These are phyloP conservation scores for Cordyceps cateniannulata DNA, from an alignment of 2,329 filamentous ascomycete genomes.

Conservation along the genomic window DNA sequence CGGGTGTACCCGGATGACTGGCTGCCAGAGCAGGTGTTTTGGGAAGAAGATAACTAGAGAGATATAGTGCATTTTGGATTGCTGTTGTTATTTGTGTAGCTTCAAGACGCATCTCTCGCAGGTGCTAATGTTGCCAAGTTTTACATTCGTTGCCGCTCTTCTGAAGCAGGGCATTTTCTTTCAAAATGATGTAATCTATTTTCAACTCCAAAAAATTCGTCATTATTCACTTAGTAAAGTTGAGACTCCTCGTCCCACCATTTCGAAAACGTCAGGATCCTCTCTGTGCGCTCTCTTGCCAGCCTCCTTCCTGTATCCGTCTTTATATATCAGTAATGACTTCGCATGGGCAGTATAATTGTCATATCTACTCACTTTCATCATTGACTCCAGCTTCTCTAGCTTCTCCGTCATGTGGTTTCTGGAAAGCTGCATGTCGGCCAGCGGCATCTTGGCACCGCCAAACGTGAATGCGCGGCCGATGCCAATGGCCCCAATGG, in stretches of 20 bases:
- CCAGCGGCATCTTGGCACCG: constrained; percentile 52
- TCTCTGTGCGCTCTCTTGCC: constrained; percentile 46
- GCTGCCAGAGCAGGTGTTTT: background rate
- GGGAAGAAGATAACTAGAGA: constrained; percentile 5
- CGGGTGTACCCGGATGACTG: constrained; percentile 7
- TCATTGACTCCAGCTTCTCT: constrained; percentile 55
- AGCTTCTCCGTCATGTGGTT: constrained; percentile 74
- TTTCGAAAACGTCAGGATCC: constrained; percentile 44
- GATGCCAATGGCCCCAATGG: constrained; percentile 80
- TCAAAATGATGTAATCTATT: background rate
- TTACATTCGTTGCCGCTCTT: too few species aligned
- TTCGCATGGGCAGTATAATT: too few species aligned
- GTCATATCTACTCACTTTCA: constrained; percentile 43
- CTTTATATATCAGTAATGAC: constrained; percentile 14
- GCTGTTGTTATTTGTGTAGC: too few species aligned
- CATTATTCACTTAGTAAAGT: background rate
- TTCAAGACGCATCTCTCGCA: background rate
- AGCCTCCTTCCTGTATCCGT: constrained; percentile 47
- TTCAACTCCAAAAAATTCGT: background rate
- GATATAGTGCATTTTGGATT: too few species aligned
- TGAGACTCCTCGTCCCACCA: constrained; percentile 54
- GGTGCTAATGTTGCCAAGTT: too few species aligned
- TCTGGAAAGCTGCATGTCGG: constrained; percentile 53
- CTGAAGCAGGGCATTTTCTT: background rate
- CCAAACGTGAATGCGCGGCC: constrained; percentile 60